phyloP scores from a whole-genome alignment of 202 grass and related monocot genomes.

The Bolboschoenoplectus hybrid region DNA sequence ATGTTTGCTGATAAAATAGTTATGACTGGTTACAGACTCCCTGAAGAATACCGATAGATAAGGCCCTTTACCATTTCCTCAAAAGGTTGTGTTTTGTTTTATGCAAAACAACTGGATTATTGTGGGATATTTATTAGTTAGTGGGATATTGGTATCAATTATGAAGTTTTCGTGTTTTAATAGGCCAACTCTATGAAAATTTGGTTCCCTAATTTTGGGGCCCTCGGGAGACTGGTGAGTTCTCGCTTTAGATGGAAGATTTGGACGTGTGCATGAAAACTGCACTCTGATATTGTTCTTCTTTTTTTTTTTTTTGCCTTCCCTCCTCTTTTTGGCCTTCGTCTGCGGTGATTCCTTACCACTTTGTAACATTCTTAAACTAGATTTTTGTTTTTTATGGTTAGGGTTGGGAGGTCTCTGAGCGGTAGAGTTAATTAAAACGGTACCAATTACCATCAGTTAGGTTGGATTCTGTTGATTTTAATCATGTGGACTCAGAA shows the following conservation, averaged over 20 bases:
- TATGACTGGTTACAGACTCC: conserved; percentile 81
- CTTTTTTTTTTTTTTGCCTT: neutral
- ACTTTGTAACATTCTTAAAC: conserved; percentile 4
- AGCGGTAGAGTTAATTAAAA: neutral
- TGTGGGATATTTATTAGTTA: conserved; percentile 22
- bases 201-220: conserved; percentile 7
- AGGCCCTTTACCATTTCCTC: conserved; percentile 1
- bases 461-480: too few relatives aligned
- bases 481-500: too few relatives aligned
- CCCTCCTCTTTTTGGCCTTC: neutral
- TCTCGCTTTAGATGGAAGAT: neutral
- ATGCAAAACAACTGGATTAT: conserved; percentile 14
- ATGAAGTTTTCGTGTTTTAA: conserved; percentile 8
- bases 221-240: neutral
- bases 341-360: neutral
- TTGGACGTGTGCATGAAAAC: neutral
- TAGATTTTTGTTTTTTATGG: neutral
- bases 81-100: conserved; percentile 4
- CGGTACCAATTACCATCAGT: too few relatives aligned
- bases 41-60: conserved; percentile 86
- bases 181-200: neutral
- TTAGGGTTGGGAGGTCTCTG: neutral
- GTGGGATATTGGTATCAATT: neutral
- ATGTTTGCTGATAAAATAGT: conserved; percentile 99
- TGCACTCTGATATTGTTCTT: neutral